Evolutionary conservation across 192 early-diverging fungal species (phyloP).

Genomic region (Diversispora eburnea): DNA sequence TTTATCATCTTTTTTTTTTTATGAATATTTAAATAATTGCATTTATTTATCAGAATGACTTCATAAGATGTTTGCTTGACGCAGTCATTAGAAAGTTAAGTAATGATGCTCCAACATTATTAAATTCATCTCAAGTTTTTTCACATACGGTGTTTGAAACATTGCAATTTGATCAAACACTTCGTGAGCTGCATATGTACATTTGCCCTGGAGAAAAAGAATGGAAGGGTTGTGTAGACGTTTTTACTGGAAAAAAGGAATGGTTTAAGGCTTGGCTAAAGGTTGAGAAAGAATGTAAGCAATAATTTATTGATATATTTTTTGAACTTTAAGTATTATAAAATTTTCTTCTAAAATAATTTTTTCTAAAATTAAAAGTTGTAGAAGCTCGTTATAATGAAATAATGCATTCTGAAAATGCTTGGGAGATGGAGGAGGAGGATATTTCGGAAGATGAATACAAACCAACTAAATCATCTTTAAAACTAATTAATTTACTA

Average conservation of each 20-base stretch:
- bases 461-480: constrained; percentile 59
- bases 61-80: constrained; percentile 55
- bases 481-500: constrained; percentile 54
- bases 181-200: constrained; percentile 62
- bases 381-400: constrained; percentile 60
- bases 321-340: neutral
- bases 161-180: constrained; percentile 61
- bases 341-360: neutral
- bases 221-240: constrained; percentile 44
- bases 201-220: constrained; percentile 37
- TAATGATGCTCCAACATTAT: constrained; percentile 47
- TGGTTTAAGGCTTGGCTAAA: constrained; percentile 69
- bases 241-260: constrained; percentile 51
- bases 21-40: neutral
- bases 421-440: constrained; percentile 61
- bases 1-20: neutral
- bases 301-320: neutral
- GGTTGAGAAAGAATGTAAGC: constrained; percentile 60
- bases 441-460: constrained; percentile 48
- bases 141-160: constrained; percentile 65
- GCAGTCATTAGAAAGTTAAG: constrained; percentile 57
- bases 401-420: constrained; percentile 53
- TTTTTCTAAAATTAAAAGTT: constrained; percentile 32
- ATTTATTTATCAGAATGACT: constrained; percentile 47
- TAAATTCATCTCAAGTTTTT: constrained; percentile 55